A percentile compares a stretch with the other conserved stretches of the same genome.
Conservation (phyloP, 495 filamentous ascomycete genomes). For the Penicillium antarcticum region DNA sequence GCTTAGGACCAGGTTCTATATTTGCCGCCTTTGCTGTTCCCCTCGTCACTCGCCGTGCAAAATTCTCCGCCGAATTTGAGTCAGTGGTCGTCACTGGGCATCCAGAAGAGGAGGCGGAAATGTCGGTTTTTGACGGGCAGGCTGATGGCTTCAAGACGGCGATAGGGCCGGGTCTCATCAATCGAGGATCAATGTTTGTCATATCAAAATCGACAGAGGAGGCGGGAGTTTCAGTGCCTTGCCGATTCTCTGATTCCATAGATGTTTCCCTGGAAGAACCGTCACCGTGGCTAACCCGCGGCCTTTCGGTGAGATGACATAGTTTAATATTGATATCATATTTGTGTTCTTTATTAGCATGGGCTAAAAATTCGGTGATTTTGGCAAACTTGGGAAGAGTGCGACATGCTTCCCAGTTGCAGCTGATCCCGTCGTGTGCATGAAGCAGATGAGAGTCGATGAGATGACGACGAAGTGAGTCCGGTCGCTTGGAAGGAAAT, state of each 20-base stretch:
- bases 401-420: constrained; percentile 23
- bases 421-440: constrained; percentile 25
- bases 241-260: constrained; percentile 15
- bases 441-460: constrained; percentile 22
- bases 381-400: constrained; percentile 18
- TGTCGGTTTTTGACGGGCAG: constrained; percentile 2
- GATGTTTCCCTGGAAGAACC: constrained; percentile 12
- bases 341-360: constrained; percentile 17
- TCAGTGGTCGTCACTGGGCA: constrained; percentile 4
- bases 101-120: constrained; percentile 9
- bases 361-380: constrained; percentile 27
- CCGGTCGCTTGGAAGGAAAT: constrained; percentile 25
- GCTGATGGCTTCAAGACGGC: constrained; percentile 1
- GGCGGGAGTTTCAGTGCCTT: constrained; percentile 17
- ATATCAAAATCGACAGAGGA: constrained; percentile 17
- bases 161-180: constrained; percentile 7
- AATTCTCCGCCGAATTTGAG: constrained; percentile 8
- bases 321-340: constrained; percentile 27
- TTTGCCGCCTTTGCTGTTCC: constrained; percentile 12
- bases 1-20: constrained; percentile 5
- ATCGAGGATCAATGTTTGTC: constrained; percentile 20
- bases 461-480: constrained; percentile 29
- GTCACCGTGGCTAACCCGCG: constrained; percentile 10
- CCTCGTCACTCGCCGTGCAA: constrained; percentile 11
- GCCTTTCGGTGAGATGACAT: constrained; percentile 16